A percentile compares a stretch with the other conserved stretches of the same genome.
Conservation (phyloP, 305 asterid species). For the Striga hermonthica region DNA sequence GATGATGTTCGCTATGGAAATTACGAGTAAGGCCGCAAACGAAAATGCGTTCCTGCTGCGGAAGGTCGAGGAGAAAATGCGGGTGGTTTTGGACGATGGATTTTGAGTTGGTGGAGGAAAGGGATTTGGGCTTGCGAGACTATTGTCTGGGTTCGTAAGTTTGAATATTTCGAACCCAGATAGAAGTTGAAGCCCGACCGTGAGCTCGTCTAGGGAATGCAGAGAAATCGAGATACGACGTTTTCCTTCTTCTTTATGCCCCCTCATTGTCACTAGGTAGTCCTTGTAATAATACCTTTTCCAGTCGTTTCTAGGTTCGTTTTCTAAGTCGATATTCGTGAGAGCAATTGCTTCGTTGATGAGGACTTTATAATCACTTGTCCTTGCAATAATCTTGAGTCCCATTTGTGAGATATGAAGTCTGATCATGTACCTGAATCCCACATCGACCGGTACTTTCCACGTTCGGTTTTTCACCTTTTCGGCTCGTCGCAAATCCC, state of each 20-base stretch:
- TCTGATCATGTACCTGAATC: slow-evolving; percentile 14
- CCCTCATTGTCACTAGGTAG: slow-evolving; percentile 29
- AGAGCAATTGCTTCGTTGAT: slow-evolving; percentile 2
- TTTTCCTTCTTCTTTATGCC: slow-evolving; percentile 24
- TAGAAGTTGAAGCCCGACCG: slow-evolving; percentile 12
- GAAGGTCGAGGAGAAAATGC: slow-evolving; percentile 1
- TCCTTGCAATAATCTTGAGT: neutral
- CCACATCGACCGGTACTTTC: slow-evolving; percentile 9
- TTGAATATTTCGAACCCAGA: slow-evolving; percentile 27
- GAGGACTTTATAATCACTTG: neutral
- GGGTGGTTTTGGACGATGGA: slow-evolving; percentile 4
- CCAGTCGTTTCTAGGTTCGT: slow-evolving; percentile 9
- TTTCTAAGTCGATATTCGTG: slow-evolving; percentile 10
- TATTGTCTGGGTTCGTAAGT: slow-evolving; percentile 30
- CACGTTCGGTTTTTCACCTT: neutral
- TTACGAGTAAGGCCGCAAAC: slow-evolving; percentile 14
- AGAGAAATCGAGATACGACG: slow-evolving; percentile 24
- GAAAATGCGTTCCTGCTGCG: slow-evolving; percentile 17
- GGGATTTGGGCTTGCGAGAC: slow-evolving; percentile 30
- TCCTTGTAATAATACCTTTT: slow-evolving; percentile 13
- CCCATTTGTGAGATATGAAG: slow-evolving; percentile 1
- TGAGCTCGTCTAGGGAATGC: slow-evolving; percentile 9
- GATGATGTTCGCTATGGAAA: slow-evolving; percentile 11
- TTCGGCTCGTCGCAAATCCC: neutral
- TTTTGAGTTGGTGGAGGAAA: slow-evolving; percentile 20